Evolutionary conservation across 192 early-diverging fungal species (phyloP), one percentile per base, ranked within the genome.

Genomic region (Cladochytrium replicatum): DNA sequence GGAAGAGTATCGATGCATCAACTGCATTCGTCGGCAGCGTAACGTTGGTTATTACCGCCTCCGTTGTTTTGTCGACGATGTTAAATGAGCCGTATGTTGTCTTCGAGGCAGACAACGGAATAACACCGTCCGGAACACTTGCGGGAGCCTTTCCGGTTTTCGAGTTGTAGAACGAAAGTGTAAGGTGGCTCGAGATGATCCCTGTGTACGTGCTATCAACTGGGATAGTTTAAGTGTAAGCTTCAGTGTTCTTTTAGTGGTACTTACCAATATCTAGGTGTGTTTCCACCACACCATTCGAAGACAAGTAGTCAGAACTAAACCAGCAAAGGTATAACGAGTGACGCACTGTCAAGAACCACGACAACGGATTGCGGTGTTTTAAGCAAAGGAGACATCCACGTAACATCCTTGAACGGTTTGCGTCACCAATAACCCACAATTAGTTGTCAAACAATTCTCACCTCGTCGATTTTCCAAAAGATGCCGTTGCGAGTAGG

Each of bases 361-460:
- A 58, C 51, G 1, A 52, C 58, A 21, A 64, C 50, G 7, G 47
- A 38, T 9, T 49, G 13, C n/a, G 29, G 5, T 23, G 13, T 27
- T 6, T 7, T 24, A 21, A 64, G 54, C 6, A 64, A 17, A 3
- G 30, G 28, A 21, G 46, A 4, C 13, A 55, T 54, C 6, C 26
- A 37, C 21, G 62, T 57, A 7, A 64, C 48, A 25, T 64, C 62
- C 15, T 61, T 8, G n/a, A n/a, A n/a, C n/a, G n/a, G n/a, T n/a
- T n/a, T n/a, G n/a, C n/a, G n/a, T n/a, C n/a, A n/a, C n/a, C n/a
- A n/a, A n/a, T n/a, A n/a, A n/a, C n/a, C n/a, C n/a, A n/a, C n/a
- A n/a, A n/a, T n/a, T n/a, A n/a, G n/a, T n/a, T n/a, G n/a, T n/a
- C n/a, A n/a, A n/a, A n/a, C n/a, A n/a, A n/a, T n/a, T n/a, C n/a